phyloP scores from a whole-genome alignment of 176 grass and related monocot species.

The Phragmites australis region DNA sequence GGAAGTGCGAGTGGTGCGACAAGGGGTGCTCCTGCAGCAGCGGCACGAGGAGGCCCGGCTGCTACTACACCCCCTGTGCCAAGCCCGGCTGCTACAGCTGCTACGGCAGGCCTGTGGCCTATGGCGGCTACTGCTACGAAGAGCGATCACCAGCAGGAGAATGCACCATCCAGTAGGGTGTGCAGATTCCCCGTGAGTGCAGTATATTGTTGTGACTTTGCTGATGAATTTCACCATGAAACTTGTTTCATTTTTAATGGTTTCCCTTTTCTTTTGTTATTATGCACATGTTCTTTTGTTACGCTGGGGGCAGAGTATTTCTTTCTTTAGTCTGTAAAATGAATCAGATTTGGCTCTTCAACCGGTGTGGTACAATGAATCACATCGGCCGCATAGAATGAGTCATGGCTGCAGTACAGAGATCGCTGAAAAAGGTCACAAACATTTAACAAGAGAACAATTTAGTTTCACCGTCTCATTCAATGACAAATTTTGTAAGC shows the following conservation, averaged over 20 bases:
- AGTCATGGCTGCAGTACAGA: not conserved
- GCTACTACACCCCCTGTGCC: not conserved
- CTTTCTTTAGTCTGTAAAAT: not conserved
- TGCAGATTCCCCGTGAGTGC: not conserved
- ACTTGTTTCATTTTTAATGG: not conserved
- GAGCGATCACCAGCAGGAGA: constrained; percentile 4
- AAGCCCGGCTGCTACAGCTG: not conserved
- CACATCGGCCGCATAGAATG: not conserved
- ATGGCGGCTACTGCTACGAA: constrained; percentile 15
- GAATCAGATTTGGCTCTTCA: not conserved
- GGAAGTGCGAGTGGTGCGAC: not conserved
- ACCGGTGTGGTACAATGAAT: not conserved
- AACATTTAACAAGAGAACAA: not conserved
- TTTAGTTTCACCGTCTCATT: not conserved
- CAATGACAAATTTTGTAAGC: not conserved
- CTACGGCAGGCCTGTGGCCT: not conserved
- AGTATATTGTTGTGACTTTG: not conserved
- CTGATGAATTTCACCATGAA: not conserved
- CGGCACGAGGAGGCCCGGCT: not conserved
- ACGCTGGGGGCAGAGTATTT: not conserved
- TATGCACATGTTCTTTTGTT: not conserved
- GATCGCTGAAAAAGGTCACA: not conserved
- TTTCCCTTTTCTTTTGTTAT: not conserved
- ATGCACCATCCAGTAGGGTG: constrained; percentile 45
- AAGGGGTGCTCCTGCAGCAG: constrained; percentile 16